Evolutionary conservation across 352 stramenopile genomes (phyloP), one percentile per base, ranked within the genome.

Genomic region (Phytophthora constricta): DNA sequence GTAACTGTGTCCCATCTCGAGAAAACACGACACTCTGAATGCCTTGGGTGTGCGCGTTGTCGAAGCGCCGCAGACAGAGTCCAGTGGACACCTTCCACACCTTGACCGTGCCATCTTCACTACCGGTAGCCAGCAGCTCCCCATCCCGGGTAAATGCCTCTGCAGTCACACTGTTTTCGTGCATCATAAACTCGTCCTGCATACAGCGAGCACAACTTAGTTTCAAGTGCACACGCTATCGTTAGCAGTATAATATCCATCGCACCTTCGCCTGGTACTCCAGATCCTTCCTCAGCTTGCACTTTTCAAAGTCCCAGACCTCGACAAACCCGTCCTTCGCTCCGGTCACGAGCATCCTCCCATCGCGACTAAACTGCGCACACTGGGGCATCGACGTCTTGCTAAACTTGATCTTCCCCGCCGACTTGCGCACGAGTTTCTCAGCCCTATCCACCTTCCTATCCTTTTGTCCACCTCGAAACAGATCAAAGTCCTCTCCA

Each of bases 281-380:
- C 17, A 98, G 74, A 71, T 98, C 95, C 64, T 95, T 97, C 19
- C 90, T 79, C 49, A 98, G 62, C 34, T 86, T 89, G 62, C 90
- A 97, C 48, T 95, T 97, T 43, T 97, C 90, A 60, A 84, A 77
- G 74, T 98, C 91, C 93, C 93, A 99, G 39, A 97, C 85, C 70
- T 99, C 96, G 31, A 99, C 86, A 62, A 99, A 97, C 5, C 95
- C 95, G 71, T 99, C 96, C 45, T 97, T 97, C 0, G 90, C 90
- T n/a, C 93, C 95, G 4, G 92, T 98, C 9, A 98, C 87, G 4
- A 99, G 79, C 71, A 94, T 92, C 19, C 77, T 77, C 23, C 91
- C 92, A 62, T 98, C 90, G 0, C 83, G 77, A 75, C 89, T 92
- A 71, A 99, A 99, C 45, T 87, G 76, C 9, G 83, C 86, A 37